phyloP scores from a whole-genome alignment of 2,329 filamentous ascomycete species.

The Trichoderma endophyticum region DNA sequence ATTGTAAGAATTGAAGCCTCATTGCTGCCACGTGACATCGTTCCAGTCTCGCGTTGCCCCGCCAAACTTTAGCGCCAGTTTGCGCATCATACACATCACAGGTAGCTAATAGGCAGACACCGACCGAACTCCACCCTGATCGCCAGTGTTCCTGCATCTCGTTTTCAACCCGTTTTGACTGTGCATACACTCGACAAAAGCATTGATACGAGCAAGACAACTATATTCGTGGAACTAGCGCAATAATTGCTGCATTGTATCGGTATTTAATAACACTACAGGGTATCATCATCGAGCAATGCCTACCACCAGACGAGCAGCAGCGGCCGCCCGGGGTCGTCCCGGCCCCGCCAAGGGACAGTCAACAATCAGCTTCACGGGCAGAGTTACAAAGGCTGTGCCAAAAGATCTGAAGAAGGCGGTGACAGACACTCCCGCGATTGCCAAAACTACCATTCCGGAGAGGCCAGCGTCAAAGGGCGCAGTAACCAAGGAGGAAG shows the following conservation, averaged over 20 bases:
- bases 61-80: constrained; percentile 38
- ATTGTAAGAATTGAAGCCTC: not conserved
- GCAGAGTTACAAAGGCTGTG: constrained; percentile 53
- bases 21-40: constrained; percentile 45
- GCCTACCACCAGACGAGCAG: constrained; percentile 50
- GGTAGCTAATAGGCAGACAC: not conserved
- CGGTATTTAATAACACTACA: not conserved
- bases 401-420: constrained; percentile 47
- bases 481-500: constrained; percentile 17
- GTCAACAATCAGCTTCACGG: constrained; percentile 57
- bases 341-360: constrained; percentile 44
- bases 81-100: not conserved
- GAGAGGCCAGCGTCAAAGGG: constrained; percentile 23
- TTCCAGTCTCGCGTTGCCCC: constrained; percentile 52
- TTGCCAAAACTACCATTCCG: constrained; percentile 34
- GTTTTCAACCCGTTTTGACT: not conserved
- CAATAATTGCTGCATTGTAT: not conserved
- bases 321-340: constrained; percentile 37
- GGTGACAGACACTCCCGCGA: constrained; percentile 32
- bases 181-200: not conserved
- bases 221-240: not conserved
- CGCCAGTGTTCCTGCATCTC: not conserved
- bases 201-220: not conserved
- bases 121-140: not conserved
- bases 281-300: constrained; percentile 32